phyloP scores from a whole-genome alignment of 257 asterid species.

The Prunella vulgaris region DNA sequence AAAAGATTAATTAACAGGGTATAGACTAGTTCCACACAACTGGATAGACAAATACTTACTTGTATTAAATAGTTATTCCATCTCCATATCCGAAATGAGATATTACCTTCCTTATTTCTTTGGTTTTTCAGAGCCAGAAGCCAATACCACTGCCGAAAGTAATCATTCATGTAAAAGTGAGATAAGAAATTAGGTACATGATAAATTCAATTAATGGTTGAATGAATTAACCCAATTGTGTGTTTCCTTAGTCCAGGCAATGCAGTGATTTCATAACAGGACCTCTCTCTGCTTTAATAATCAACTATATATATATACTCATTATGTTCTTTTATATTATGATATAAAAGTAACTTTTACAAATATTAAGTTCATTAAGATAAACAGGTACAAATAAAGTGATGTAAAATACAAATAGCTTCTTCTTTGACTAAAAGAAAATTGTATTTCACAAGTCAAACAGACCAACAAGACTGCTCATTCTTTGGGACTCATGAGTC shows the following conservation, averaged over 20 bases:
- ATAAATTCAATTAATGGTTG: neutral
- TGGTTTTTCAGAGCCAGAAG: constrained; percentile 58
- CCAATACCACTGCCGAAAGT: constrained; percentile 72
- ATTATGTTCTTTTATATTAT: neutral
- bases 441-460: neutral
- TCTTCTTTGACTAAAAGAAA: neutral
- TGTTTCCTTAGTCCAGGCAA: neutral
- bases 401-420: neutral
- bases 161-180: constrained; percentile 23
- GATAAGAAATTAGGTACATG: constrained; percentile 12
- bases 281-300: neutral
- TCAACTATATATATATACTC: neutral
- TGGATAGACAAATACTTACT: constrained; percentile 41
- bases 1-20: neutral
- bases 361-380: neutral
- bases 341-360: neutral
- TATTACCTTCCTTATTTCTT: constrained; percentile 27
- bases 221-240: neutral
- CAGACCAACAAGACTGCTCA: too few relatives aligned
- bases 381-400: too few relatives aligned
- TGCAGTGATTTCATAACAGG: neutral
- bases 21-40: neutral
- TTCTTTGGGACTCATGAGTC: neutral
- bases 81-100: constrained; percentile 64
- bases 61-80: constrained; percentile 82